phyloP scores from a whole-genome alignment of 2,329 filamentous ascomycete genomes.

The Hymenoscyphus fraxineus region DNA sequence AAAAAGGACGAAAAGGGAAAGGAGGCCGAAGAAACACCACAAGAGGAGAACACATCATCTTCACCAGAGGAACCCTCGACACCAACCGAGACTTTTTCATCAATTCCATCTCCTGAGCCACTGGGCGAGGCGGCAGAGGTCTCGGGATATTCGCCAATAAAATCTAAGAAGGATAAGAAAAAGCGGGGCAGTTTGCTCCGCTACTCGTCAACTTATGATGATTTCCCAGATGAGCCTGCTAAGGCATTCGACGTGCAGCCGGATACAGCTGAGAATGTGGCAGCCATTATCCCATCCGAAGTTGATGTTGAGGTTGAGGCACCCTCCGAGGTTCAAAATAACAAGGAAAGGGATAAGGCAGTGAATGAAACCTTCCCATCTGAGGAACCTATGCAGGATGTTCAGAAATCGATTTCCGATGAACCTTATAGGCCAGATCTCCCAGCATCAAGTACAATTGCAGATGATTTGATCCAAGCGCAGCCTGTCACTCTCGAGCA shows the following conservation, averaged over 20 bases:
- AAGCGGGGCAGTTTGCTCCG: constrained; percentile 13
- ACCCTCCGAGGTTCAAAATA: constrained; percentile 12
- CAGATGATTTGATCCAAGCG: neutral
- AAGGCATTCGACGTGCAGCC: neutral
- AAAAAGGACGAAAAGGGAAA: constrained; percentile 33
- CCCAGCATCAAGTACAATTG: neutral
- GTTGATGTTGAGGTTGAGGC: neutral
- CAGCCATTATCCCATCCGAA: neutral
- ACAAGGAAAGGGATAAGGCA: constrained; percentile 16
- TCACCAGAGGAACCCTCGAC: neutral
- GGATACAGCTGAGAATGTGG: constrained; percentile 1
- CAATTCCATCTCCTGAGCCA: neutral
- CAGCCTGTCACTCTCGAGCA: neutral
- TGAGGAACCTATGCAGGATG: neutral
- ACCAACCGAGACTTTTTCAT: neutral
- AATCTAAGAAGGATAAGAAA: constrained; percentile 17
- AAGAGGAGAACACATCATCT: neutral
- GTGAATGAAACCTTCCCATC: constrained; percentile 2
- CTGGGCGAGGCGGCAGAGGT: constrained; percentile 4
- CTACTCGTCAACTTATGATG: constrained; percentile 10
- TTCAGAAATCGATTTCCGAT: neutral
- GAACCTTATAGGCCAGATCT: neutral
- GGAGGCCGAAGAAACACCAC: neutral
- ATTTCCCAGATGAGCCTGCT: constrained; percentile 2
- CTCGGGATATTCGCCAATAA: constrained; percentile 7